phyloP scores from a whole-genome alignment of 1,284 basidiomycete genomes.

The Sporisorium reilianum region DNA sequence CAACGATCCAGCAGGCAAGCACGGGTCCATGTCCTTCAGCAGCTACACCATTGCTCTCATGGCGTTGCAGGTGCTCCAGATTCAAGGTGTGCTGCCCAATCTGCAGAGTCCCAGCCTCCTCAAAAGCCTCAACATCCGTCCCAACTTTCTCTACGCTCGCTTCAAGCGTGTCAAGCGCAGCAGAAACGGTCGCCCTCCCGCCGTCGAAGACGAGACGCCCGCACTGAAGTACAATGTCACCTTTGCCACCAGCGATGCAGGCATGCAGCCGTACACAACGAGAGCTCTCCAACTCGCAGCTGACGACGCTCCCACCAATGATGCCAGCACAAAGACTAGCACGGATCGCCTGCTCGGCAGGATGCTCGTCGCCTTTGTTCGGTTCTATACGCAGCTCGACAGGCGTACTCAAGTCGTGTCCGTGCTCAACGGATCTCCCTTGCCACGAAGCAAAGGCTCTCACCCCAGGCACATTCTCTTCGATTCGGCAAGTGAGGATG shows the following conservation, averaged over 20 bases:
- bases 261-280: slow-evolving; percentile 10
- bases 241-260: slow-evolving; percentile 14
- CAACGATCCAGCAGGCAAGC: slow-evolving; percentile 58
- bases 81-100: slow-evolving; percentile 64
- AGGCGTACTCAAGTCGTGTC: slow-evolving; percentile 28
- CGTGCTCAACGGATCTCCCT: slow-evolving; percentile 29
- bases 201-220: slow-evolving; percentile 2
- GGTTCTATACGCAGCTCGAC: slow-evolving; percentile 29
- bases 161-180: slow-evolving; percentile 30
- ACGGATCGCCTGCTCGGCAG: slow-evolving; percentile 35
- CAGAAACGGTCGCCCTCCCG: slow-evolving; percentile 8
- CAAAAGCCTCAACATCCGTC: slow-evolving; percentile 23
- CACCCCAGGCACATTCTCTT: slow-evolving; percentile 14
- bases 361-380: slow-evolving; percentile 30
- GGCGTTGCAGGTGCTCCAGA: slow-evolving; percentile 67
- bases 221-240: slow-evolving; percentile 41
- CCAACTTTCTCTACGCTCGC: slow-evolving; percentile 46
- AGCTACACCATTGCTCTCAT: slow-evolving; percentile 62
- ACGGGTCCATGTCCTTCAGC: slow-evolving; percentile 49
- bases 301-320: neutral
- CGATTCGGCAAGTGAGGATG: slow-evolving; percentile 28
- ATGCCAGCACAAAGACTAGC: neutral
- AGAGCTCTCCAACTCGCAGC: slow-evolving; percentile 5
- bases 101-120: slow-evolving; percentile 65
- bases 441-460: slow-evolving; percentile 15